A percentile compares a stretch with the other conserved stretches of the same genome.
Conservation (phyloP, 23 red algal genomes). For the Gracilaria domingensis region DNA sequence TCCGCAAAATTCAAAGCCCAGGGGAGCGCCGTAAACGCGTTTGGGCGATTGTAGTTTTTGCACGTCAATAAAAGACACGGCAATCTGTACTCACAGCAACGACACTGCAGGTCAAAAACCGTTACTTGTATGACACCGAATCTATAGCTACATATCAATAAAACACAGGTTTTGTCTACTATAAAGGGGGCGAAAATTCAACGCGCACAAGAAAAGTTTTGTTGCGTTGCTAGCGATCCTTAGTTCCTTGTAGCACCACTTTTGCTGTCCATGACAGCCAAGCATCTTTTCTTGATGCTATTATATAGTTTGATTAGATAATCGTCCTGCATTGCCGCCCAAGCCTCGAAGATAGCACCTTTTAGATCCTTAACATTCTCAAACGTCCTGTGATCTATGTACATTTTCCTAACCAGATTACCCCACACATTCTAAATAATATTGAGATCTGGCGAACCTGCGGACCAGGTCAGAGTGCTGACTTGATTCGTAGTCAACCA, state of each 20-base stretch:
- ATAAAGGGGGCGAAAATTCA: neutral
- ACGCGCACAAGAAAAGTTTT: neutral
- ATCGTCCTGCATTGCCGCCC: neutral
- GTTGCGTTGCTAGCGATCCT: neutral
- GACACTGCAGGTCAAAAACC: no score
- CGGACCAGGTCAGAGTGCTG: neutral
- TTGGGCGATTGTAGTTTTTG: neutral
- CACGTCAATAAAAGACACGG: no score
- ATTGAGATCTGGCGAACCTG: slow-evolving; percentile 29
- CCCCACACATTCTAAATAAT: slow-evolving; percentile 25
- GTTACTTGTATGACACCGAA: no score
- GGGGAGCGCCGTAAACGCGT: no score
- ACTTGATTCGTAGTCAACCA: neutral
- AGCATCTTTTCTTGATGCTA: neutral
- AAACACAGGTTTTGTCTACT: no score
- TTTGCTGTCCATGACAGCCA: neutral
- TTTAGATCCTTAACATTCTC: slow-evolving; percentile 15
- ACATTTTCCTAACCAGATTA: neutral
- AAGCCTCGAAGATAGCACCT: neutral
- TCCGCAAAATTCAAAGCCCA: no score
- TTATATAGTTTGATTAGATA: neutral
- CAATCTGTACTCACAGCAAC: no score
- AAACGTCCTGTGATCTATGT: slow-evolving; percentile 11
- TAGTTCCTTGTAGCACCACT: neutral
- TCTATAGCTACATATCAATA: no score